Evolutionary conservation across 1,284 basidiomycete genomes (phyloP), one percentile per base, ranked within the genome.

Genomic region (Cerioporus squamosus): DNA sequence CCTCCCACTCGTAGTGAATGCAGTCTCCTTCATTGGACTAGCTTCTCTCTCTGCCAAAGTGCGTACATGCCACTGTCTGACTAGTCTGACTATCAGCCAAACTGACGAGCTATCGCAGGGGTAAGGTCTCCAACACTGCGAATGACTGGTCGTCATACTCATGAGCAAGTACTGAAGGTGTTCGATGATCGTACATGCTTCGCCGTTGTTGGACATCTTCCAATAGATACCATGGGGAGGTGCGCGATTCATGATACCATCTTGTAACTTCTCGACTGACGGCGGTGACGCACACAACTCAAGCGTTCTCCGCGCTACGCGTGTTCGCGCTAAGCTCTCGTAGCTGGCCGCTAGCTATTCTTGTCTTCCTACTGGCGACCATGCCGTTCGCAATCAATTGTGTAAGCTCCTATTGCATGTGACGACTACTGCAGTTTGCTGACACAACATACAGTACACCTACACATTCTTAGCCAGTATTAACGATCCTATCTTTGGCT

Each of bases 211-310:
- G 4, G 26, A 39, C 18, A 40, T 48, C n/a, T 17, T 48, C n/a
- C 53, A 54, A 24, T 54, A 45, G 18, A 24, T 54, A 18, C 53
- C 53, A 2, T 57, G 50, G 50, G 55, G 43, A 17, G 44, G 55
- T 52, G 22, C 14, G 49, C 23, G 2, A 4, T 20, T n/a, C 20
- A 33, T 20, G 10, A 22, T 6, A 20, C 18, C 39, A 22, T 43
- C 7, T 17, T 3, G 10, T 8, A 23, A 12, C 9, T 3, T 29
- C 26, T 18, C 17, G 3, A 9, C 36, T 17, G 33, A 22, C n/a
- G n/a, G n/a, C n/a, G n/a, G n/a, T n/a, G n/a, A n/a, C 23, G 26
- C 26, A n/a, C n/a, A 23, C 29, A 17, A 12, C 42, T 20, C 2
- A 18, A 57, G 55, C 39, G 2, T 57, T 57, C 50, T 57, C 50